A percentile compares a stretch with the other conserved stretches of the same genome.
Evolutionary conservation across 164 flowering plant species (phyloP).

Genomic region (Kingdonia uniflora): DNA sequence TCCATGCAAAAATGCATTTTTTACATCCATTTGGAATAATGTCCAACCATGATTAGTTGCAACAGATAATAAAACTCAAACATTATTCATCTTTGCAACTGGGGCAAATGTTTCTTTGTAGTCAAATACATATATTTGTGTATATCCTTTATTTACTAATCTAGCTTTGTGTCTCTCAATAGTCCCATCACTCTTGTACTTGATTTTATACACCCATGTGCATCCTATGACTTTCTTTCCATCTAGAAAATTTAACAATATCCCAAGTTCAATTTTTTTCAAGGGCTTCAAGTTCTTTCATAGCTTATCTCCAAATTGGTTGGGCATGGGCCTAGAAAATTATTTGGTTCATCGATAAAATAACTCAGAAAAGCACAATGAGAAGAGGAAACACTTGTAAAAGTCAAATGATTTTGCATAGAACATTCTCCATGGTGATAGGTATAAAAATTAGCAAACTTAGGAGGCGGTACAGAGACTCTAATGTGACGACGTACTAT

Average conservation of each 20-base stretch:
- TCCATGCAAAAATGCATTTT: no score
- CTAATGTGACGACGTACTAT: not conserved
- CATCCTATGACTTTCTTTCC: not conserved
- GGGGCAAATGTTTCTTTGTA: constrained; percentile 2
- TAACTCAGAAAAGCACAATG: not conserved
- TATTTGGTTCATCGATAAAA: not conserved
- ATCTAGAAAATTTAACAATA: not conserved
- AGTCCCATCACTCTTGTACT: constrained; percentile 4
- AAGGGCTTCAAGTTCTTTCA: constrained; percentile 1
- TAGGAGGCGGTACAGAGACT: not conserved
- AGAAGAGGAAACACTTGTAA: not conserved
- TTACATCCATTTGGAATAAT: not conserved
- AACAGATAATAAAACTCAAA: not conserved
- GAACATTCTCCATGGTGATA: not conserved
- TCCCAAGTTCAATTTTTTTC: constrained; percentile 2
- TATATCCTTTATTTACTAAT: not conserved
- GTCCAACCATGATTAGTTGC: not conserved
- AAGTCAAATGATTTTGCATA: not conserved
- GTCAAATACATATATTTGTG: not conserved
- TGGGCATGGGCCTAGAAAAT: not conserved
- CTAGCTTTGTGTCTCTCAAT: not conserved
- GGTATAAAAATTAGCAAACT: not conserved
- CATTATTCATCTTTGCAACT: not conserved
- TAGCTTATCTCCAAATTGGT: constrained; percentile 3
- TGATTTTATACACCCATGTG: not conserved